These are phyloP conservation scores for Claviceps paspali DNA, from an alignment of 2,329 filamentous ascomycete species.

Conservation along the genomic window DNA sequence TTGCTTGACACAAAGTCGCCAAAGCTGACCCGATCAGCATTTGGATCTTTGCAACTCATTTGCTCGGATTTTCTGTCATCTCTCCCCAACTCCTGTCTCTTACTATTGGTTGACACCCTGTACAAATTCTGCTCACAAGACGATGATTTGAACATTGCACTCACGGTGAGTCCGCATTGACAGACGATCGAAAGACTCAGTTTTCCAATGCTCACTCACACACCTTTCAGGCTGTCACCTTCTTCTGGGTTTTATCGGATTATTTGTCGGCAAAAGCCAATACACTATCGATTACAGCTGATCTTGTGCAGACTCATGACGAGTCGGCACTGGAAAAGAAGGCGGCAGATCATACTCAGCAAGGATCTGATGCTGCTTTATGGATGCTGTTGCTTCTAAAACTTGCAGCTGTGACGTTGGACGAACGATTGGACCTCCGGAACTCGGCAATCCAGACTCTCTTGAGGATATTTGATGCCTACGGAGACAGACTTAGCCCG, in stretches of 20 bases:
- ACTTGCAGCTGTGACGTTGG: conserved; percentile 55
- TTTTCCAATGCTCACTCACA: background rate
- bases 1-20: conserved; percentile 44
- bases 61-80: conserved; percentile 85
- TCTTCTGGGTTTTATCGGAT: conserved; percentile 92
- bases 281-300: conserved; percentile 41
- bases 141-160: conserved; percentile 85
- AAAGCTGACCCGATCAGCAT: conserved; percentile 70
- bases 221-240: conserved; percentile 62
- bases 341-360: conserved; percentile 42
- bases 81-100: conserved; percentile 54
- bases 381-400: conserved; percentile 66
- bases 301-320: conserved; percentile 37
- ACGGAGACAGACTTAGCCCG: conserved; percentile 63
- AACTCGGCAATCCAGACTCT: conserved; percentile 87
- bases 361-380: conserved; percentile 52
- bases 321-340: conserved; percentile 37
- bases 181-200: background rate
- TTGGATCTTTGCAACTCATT: conserved; percentile 78
- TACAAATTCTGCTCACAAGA: conserved; percentile 79
- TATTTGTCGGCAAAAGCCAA: conserved; percentile 52
- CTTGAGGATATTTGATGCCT: conserved; percentile 81
- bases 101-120: conserved; percentile 70
- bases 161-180: conserved; percentile 47
- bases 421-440: conserved; percentile 58